Evolutionary conservation across 2,329 filamentous ascomycete genomes (phyloP).

Genomic region (Hymenoscyphus infarciens): DNA sequence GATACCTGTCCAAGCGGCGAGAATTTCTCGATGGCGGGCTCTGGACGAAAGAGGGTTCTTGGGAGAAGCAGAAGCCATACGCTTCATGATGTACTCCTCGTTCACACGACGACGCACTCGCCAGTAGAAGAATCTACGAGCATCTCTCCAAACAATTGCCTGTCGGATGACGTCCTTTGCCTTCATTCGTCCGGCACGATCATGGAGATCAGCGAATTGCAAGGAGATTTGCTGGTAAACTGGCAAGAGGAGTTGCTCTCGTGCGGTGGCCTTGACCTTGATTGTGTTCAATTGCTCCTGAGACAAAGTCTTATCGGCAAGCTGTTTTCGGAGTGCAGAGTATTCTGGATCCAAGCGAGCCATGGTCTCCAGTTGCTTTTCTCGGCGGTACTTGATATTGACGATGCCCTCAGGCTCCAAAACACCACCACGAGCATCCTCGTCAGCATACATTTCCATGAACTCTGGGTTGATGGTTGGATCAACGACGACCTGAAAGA

Average conservation of each 20-base stretch:
- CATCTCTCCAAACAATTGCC: slow-evolving; percentile 78
- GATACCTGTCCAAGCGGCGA: slow-evolving; percentile 81
- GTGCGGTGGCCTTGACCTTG: slow-evolving; percentile 78
- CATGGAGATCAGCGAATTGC: slow-evolving; percentile 95
- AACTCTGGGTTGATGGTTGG: slow-evolving; percentile 93
- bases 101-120: slow-evolving; percentile 93
- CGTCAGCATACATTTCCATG: slow-evolving; percentile 99
- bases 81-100: slow-evolving; percentile 95
- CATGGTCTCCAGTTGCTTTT: slow-evolving; percentile 98
- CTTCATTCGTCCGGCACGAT: slow-evolving; percentile 95
- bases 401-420: slow-evolving; percentile 97
- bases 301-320: slow-evolving; percentile 59
- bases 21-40: slow-evolving; percentile 64
- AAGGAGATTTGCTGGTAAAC: slow-evolving; percentile 94
- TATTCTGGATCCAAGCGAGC: slow-evolving; percentile 85
- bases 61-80: slow-evolving; percentile 56
- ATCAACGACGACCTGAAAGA: slow-evolving; percentile 77
- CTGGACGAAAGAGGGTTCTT: slow-evolving; percentile 51
- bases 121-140: slow-evolving; percentile 99
- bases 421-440: slow-evolving; percentile 91
- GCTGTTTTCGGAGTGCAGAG: slow-evolving; percentile 75
- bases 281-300: slow-evolving; percentile 73
- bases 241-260: slow-evolving; percentile 85
- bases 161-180: slow-evolving; percentile 93
- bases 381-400: slow-evolving; percentile 96